phyloP scores from a whole-genome alignment of 2,329 filamentous ascomycete genomes.

The Rasamsonia emersonii region DNA sequence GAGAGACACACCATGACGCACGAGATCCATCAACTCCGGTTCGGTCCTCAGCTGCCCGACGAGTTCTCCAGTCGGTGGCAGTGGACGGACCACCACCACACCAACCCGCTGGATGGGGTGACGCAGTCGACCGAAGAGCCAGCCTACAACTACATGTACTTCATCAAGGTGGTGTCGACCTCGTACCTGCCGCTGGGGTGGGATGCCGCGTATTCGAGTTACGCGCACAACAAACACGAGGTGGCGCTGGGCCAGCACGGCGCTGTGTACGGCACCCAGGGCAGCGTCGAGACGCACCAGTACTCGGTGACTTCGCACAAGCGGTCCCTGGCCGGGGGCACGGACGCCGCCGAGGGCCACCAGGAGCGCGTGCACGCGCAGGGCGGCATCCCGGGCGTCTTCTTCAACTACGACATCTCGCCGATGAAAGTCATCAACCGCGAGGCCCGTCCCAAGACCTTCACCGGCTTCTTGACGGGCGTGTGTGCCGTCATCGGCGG shows the following conservation, averaged over 20 bases:
- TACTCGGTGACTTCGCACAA: conserved; percentile 98
- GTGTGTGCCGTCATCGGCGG: conserved; percentile 92
- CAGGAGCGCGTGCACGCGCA: conserved; percentile 82
- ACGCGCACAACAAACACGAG: conserved; percentile 35
- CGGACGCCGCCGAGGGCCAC: conserved; percentile 79
- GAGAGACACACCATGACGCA: conserved; percentile 81
- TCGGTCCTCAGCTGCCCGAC: conserved; percentile 83
- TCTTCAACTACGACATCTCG: conserved; percentile 98
- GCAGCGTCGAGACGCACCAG: conserved; percentile 93
- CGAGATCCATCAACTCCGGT: conserved; percentile 77
- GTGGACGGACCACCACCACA: conserved; percentile 81
- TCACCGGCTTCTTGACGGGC: conserved; percentile 85
- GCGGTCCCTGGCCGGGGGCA: conserved; percentile 73
- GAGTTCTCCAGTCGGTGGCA: conserved; percentile 51
- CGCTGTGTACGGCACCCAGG: conserved; percentile 54
- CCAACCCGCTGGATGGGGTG: conserved; percentile 77
- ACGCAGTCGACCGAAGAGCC: conserved; percentile 69
- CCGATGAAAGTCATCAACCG: conserved; percentile 99
- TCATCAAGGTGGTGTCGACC: conserved; percentile 95
- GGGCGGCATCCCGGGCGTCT: conserved; percentile 92
- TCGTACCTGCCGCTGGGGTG: conserved; percentile 89
- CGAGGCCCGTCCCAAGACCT: conserved; percentile 79
- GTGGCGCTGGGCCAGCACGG: conserved; percentile 62
- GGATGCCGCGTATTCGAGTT: conserved; percentile 51
- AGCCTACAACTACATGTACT: conserved; percentile 97